Evolutionary conservation across 371 early-diverging fungal species (phyloP).

Genomic region (Batrachochytrium dendrobatidis): DNA sequence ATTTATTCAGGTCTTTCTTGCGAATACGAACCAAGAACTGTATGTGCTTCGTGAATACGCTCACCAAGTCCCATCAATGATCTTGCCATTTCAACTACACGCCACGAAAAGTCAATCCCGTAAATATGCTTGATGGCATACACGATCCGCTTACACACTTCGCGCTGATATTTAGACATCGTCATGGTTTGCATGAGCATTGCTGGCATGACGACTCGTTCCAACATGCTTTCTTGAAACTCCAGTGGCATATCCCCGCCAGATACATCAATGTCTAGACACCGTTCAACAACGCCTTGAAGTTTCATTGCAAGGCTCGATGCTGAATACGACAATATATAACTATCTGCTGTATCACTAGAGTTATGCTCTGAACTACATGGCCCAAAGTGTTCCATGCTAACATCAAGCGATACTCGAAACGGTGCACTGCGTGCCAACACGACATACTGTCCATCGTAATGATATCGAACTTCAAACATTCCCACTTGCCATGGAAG

Average conservation of each 20-base stretch:
- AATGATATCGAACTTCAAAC: slow-evolving; percentile 85
- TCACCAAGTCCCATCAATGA: slow-evolving; percentile 12
- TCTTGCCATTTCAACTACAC: slow-evolving; percentile 56
- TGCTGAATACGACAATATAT: no score
- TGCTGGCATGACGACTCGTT: not conserved
- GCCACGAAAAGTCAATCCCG: slow-evolving; percentile 82
- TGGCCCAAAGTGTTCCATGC: not conserved
- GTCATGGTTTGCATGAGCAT: slow-evolving; percentile 5
- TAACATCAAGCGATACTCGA: slow-evolving; percentile 17
- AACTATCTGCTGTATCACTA: no score
- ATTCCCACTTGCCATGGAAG: slow-evolving; percentile 79
- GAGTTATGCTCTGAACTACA: not conserved
- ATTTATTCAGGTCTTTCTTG: no score
- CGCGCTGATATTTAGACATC: slow-evolving; percentile 41
- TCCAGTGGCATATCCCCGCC: slow-evolving; percentile 9
- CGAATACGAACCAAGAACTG: no score
- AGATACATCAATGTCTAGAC: slow-evolving; percentile 19
- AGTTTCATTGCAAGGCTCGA: not conserved
- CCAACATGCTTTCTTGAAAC: slow-evolving; percentile 20
- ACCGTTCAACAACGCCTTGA: slow-evolving; percentile 17
- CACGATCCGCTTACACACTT: slow-evolving; percentile 65
- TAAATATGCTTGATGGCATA: slow-evolving; percentile 70
- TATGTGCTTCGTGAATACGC: slow-evolving; percentile 9
- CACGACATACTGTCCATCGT: slow-evolving; percentile 77
- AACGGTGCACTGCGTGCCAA: slow-evolving; percentile 69